A percentile compares a stretch with the other conserved stretches of the same genome.
phyloP scores from a whole-genome alignment of 2,329 filamentous ascomycete species.

The Domatiomyces catenatus region DNA sequence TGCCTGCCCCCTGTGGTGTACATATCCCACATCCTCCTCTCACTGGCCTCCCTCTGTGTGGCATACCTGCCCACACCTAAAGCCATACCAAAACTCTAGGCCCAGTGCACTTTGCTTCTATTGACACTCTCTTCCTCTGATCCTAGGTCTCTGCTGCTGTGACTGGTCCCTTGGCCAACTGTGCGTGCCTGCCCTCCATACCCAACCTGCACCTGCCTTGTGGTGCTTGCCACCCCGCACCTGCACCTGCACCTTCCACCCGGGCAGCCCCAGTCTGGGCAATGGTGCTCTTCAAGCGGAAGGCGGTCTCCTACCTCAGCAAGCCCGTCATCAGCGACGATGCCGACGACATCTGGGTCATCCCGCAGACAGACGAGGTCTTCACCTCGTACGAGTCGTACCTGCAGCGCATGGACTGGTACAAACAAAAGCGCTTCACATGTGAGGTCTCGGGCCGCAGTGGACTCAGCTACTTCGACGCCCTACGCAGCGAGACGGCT shows the following conservation, averaged over 20 bases:
- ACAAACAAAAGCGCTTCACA: conserved; percentile 56
- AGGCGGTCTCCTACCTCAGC: conserved; percentile 72
- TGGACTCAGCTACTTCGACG: conserved; percentile 80
- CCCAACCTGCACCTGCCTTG: not conserved
- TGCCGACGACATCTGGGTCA: conserved; percentile 78
- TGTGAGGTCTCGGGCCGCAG: conserved; percentile 94
- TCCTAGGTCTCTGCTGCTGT: not conserved
- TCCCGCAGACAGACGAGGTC: conserved; percentile 75
- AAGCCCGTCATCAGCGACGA: conserved; percentile 62
- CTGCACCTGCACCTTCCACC: not conserved
- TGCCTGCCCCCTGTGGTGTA: not conserved
- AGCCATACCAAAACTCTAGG: not conserved
- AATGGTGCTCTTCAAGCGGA: conserved; percentile 90
- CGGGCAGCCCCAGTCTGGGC: not conserved
- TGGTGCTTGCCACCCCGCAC: not conserved
- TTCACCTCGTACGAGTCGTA: conserved; percentile 84
- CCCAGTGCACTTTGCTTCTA: not conserved
- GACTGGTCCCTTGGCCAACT: not conserved
- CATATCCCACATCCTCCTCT: not conserved
- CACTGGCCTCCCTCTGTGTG: not conserved
- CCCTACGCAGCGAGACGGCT: conserved; percentile 59
- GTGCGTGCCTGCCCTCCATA: not conserved
- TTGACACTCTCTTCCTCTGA: not conserved
- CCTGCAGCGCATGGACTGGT: conserved; percentile 41
- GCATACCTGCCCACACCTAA: not conserved